phyloP scores from a whole-genome alignment of 805 yeast genomes.

The Cyberlindnera japonica region DNA sequence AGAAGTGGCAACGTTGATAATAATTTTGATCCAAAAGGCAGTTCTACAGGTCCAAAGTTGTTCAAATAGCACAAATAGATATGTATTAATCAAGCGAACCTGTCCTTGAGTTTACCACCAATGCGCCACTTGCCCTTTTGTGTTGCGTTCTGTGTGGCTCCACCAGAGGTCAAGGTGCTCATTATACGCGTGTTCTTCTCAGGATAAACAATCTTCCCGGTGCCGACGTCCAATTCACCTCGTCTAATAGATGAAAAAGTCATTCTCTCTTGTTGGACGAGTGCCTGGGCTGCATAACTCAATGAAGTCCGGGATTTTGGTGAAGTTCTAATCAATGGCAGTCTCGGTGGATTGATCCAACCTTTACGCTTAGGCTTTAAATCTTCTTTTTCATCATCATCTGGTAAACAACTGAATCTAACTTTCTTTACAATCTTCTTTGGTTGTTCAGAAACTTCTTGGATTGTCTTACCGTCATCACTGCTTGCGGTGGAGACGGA shows the following conservation, averaged over 20 bases:
- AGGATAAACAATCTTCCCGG: slow-evolving; percentile 19
- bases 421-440: slow-evolving; percentile 24
- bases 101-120: slow-evolving; percentile 13
- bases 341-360: slow-evolving; percentile 23
- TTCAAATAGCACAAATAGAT: too few relatives aligned
- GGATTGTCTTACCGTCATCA: slow-evolving; percentile 6
- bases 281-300: slow-evolving; percentile 23
- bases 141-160: not conserved
- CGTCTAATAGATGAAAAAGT: slow-evolving; percentile 23
- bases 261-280: slow-evolving; percentile 25
- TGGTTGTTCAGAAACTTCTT: slow-evolving; percentile 6
- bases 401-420: slow-evolving; percentile 28
- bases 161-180: slow-evolving; percentile 8
- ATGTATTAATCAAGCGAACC: slow-evolving; percentile 7
- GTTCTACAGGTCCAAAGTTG: too few relatives aligned
- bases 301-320: slow-evolving; percentile 12
- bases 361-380: slow-evolving; percentile 23
- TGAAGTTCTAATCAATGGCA: slow-evolving; percentile 4
- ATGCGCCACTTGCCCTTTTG: slow-evolving; percentile 17
- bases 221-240: slow-evolving; percentile 22
- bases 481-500: slow-evolving; percentile 4
- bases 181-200: slow-evolving; percentile 13
- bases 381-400: slow-evolving; percentile 19
- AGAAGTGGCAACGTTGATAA: too few relatives aligned
- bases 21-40: too few relatives aligned